Evolutionary conservation across 768 basidiomycete species (phyloP).

Genomic region (Hygrophorus russula): DNA sequence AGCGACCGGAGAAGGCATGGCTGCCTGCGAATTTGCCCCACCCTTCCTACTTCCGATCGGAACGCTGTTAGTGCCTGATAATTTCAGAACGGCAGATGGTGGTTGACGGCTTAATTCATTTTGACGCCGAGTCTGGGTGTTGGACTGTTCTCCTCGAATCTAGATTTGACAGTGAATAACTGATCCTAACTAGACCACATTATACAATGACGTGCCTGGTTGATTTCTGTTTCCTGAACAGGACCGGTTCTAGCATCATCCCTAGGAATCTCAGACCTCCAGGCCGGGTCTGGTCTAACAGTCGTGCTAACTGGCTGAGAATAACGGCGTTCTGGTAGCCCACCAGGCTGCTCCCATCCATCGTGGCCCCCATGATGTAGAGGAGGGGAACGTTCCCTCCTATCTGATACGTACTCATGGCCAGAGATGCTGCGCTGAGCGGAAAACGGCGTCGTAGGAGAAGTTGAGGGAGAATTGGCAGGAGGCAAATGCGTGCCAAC

Average conservation of each 20-base stretch:
- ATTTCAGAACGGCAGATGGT: slow-evolving; percentile 8
- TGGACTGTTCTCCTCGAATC: not conserved
- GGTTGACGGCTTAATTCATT: slow-evolving; percentile 12
- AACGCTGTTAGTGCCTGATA: slow-evolving; percentile 27
- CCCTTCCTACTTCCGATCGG: slow-evolving; percentile 22
- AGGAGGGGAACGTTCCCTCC: slow-evolving; percentile 8
- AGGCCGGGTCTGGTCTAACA: slow-evolving; percentile 1
- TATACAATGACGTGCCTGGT: not conserved
- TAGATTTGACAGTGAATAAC: not conserved
- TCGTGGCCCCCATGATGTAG: slow-evolving; percentile 1
- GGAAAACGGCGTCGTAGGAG: not conserved
- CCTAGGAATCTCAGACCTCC: slow-evolving; percentile 1
- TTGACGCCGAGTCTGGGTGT: slow-evolving; percentile 9
- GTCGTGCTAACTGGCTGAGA: not conserved
- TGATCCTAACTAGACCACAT: not conserved
- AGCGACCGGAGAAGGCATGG: not conserved
- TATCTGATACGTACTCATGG: not conserved
- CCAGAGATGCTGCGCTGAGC: not conserved
- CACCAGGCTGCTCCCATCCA: slow-evolving; percentile 1
- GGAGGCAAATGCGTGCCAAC: not conserved
- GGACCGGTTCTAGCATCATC: not conserved
- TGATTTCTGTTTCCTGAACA: not conserved
- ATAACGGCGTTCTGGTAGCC: not conserved
- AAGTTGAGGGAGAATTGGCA: slow-evolving; percentile 8
- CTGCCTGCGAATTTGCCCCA: slow-evolving; percentile 7